These are phyloP conservation scores for Ricinus communis DNA, from an alignment of 345 rosid species.

Conservation along the genomic window DNA sequence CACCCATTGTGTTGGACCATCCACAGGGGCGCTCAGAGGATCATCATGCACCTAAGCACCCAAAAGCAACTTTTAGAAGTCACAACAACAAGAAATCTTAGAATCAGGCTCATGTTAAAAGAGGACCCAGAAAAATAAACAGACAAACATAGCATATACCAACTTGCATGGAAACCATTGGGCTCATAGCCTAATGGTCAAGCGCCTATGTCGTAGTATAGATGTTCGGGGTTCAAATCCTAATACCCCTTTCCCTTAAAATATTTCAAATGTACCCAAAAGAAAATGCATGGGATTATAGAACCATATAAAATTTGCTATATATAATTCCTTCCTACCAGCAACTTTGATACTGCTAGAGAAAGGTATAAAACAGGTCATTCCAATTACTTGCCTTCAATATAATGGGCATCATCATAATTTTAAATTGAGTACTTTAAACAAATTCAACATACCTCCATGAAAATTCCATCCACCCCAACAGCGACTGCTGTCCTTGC, in stretches of 20 bases:
- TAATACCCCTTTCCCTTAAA: neutral
- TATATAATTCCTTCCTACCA: neutral
- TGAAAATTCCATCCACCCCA: constrained; percentile 94
- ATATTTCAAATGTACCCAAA: neutral
- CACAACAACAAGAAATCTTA: neutral
- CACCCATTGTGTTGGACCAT: constrained; percentile 99
- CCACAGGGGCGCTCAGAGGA: constrained; percentile 91
- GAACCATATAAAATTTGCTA: neutral
- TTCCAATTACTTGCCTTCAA: neutral
- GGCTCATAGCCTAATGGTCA: no score
- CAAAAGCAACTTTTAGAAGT: constrained; percentile 27
- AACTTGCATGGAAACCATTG: no score
- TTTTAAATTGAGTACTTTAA: constrained; percentile 4
- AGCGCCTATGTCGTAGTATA: no score
- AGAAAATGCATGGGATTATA: neutral
- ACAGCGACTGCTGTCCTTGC: constrained; percentile 96
- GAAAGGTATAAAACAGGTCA: neutral
- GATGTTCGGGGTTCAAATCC: no score
- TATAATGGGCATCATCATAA: neutral
- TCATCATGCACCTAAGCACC: constrained; percentile 84
- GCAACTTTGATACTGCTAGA: neutral
- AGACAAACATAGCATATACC: no score
- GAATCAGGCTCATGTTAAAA: neutral
- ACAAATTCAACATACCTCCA: constrained; percentile 69
- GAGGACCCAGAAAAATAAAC: neutral